Conservation (phyloP, 1,139 yeast genomes). For the Taiozyma sp. region DNA sequence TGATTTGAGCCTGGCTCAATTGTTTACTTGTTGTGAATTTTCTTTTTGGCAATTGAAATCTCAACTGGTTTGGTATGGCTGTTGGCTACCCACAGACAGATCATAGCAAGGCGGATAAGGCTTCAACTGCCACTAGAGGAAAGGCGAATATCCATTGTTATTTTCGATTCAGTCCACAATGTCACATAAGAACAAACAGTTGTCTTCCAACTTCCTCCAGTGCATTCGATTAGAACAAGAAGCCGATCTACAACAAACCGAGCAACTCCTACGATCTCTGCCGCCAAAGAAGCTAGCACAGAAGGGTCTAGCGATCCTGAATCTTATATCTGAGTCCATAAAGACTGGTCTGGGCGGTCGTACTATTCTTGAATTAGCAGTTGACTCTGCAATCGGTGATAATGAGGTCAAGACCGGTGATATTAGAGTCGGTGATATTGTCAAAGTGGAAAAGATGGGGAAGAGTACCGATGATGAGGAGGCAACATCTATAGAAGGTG, state of each 20-base stretch:
- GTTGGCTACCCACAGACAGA: too few species aligned
- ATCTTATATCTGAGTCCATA: constrained; percentile 52
- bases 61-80: too few species aligned
- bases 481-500: constrained; percentile 42
- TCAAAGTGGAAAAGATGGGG: constrained; percentile 30
- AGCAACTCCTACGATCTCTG: constrained; percentile 41
- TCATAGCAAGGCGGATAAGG: too few species aligned
- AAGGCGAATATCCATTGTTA: too few species aligned
- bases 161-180: not conserved
- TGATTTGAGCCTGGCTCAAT: too few species aligned
- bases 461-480: constrained; percentile 14
- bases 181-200: constrained; percentile 18
- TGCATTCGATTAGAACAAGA: constrained; percentile 53
- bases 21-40: too few species aligned
- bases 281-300: constrained; percentile 62
- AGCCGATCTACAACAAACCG: constrained; percentile 53
- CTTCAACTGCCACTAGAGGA: too few species aligned
- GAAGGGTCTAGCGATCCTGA: constrained; percentile 70
- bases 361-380: constrained; percentile 52
- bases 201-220: constrained; percentile 41
- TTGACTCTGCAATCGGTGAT: constrained; percentile 34
- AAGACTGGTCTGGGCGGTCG: constrained; percentile 83
- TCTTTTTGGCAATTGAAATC: too few species aligned
- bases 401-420: constrained; percentile 37
- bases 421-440: constrained; percentile 76